Base-by-base conservation (phyloP, 345 rosid species). In the Acer yangbiense region DNA sequence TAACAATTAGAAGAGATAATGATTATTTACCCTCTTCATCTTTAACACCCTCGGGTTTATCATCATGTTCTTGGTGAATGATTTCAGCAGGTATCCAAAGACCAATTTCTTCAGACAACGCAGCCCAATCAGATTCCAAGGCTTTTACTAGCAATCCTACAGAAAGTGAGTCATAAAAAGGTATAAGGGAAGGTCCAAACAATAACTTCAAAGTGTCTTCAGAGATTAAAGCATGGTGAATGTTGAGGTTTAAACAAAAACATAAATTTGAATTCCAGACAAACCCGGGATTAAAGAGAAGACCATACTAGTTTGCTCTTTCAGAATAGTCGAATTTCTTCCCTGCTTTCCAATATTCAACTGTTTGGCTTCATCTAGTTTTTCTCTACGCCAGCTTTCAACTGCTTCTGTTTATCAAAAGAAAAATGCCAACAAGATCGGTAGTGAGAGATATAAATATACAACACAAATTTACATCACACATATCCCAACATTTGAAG, bases 301-400 rank as follows among this genome's bases (percentile, higher is more conserved):
- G 14, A 9, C 12, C 44, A 20, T 89, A 96, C 99, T 96, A 79
- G 97, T 92, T 85, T 96, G 93, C 79, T 93, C 95, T 73, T 78
- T 80, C 78, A 84, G 68, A 75, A 65, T 71, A 74, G 91, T 81
- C 72, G 95, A 89, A 69, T 86, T 89, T 52, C 71, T 77, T 52
- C 86, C 87, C 52, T 73, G 80, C 64, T 81, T 80, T 82, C 83
- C 90, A 75, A 44, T 67, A 69, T 81, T 84, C 74, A 88, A 81
- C 76, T 69, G 86, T 81, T 87, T 90, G 65, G 86, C 91, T 85
- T 91, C 95, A 83, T 77, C 78, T 43, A 96, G 80, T 81, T 94
- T 96, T 87, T 91, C 93, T 81, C 54, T 87, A 66, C 97, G 97
- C 99, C 99, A 96, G 70, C 74, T 86, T 87, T 94, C 99, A 81